Conservation (phyloP, 331 rosid genomes). For the Malus hybrid region DNA sequence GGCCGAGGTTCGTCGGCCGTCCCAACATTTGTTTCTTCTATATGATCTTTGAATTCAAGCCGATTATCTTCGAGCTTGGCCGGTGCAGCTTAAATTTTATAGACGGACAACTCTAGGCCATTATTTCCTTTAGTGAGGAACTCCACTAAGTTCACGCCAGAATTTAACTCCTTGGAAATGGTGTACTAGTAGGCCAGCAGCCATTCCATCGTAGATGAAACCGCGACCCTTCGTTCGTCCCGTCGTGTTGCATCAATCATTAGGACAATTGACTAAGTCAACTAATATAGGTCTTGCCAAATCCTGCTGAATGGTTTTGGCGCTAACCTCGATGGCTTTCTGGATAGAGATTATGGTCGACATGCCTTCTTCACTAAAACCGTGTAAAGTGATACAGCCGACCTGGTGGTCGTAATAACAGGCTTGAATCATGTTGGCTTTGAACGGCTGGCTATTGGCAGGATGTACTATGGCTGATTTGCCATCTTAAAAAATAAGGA, state of each 20-base stretch:
- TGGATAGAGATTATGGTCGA: no score
- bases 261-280: no score
- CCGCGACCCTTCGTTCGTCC: rapidly evolving
- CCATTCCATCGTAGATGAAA: no score
- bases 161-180: not conserved
- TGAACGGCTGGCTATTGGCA: rapidly evolving
- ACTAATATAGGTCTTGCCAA: rapidly evolving
- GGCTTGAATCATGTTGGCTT: no score
- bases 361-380: no score
- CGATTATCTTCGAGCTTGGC: not conserved
- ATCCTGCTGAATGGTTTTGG: no score
- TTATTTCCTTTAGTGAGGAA: rapidly evolving
- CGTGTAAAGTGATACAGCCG: no score
- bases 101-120: rapidly evolving
- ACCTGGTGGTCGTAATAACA: no score
- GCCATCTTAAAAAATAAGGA: not conserved
- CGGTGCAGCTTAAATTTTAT: not conserved
- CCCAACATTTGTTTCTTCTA: not conserved
- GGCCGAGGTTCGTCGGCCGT: rapidly evolving
- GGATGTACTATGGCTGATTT: no score
- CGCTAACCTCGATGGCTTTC: no score
- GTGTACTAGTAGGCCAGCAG: not conserved
- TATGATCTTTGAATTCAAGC: rapidly evolving
- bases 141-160: not conserved
- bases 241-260: rapidly evolving